These are phyloP conservation scores for Edaphochlamys debaryana DNA, from an alignment of 139 green algal genomes.

Conservation along the genomic window DNA sequence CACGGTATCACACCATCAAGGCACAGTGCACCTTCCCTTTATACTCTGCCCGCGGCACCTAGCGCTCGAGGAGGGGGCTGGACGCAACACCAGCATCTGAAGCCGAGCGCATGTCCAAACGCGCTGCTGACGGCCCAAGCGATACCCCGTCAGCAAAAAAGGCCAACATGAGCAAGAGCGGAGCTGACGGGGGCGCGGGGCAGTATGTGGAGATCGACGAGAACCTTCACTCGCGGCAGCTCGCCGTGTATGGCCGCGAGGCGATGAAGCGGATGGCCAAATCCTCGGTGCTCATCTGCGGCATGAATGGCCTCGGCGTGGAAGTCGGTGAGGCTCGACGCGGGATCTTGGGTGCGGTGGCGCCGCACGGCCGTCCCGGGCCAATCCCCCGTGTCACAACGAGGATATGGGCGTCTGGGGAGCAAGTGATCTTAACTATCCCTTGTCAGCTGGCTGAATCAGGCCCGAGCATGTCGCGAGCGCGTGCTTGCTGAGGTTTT, in stretches of 20 bases:
- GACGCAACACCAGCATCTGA: no score
- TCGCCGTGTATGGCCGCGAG: constrained; percentile 98
- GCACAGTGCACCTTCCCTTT: no score
- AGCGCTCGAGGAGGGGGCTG: no score
- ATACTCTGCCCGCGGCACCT: no score
- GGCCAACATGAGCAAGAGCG: constrained; percentile 25
- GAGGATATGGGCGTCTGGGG: no score
- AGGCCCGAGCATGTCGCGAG: no score
- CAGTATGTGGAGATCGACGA: constrained; percentile 84
- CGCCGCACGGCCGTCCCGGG: no score
- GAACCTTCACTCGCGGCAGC: constrained; percentile 95
- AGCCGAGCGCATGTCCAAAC: constrained; percentile 7
- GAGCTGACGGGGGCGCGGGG: background rate
- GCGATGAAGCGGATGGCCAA: constrained; percentile 90
- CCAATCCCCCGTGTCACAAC: no score
- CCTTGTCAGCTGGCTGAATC: no score
- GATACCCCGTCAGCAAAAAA: constrained; percentile 37
- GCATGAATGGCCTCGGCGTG: constrained; percentile 88
- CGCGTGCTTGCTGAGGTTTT: no score
- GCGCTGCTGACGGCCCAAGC: constrained; percentile 8
- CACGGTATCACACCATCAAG: no score
- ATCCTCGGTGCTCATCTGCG: constrained; percentile 87
- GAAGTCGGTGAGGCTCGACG: constrained; percentile 90
- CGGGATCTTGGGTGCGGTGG: background rate
- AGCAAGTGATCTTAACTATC: no score